Base-by-base conservation (phyloP, 2,329 filamentous ascomycete genomes). In the Arthrobotrys sinensis region DNA sequence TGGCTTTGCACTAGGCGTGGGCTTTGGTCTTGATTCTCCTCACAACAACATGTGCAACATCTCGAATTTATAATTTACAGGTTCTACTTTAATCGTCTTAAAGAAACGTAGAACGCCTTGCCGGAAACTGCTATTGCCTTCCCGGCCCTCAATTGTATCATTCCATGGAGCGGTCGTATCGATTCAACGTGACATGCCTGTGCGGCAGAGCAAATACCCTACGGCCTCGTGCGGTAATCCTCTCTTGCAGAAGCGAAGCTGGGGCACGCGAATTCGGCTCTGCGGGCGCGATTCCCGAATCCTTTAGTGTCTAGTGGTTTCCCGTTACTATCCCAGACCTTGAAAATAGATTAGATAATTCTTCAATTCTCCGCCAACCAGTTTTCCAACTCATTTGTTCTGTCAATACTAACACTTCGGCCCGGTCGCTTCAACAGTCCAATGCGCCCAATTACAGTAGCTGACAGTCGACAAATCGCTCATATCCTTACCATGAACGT, bases 241-340 rank as follows among this genome's bases (percentile, higher is more conserved):
- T 19, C 2, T 28, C 21, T 28, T 28, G 32, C 52, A 50, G 70
- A 67, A 73, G 63, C 62, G 63, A 68, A 53, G 43, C 52, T 38
- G n/a, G 32, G 16, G 52, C 43, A 60, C 40, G 52, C 65, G 60
- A 66, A 71, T 46, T 66, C 73, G 73, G 73, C 55, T 77, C 38
- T 53, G 52, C 73, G 73, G 73, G 19, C 62, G 12, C 66, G 21
- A 36, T 52, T 77, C 45, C 73, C 66, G 66, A 70, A 7, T n/a
- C n/a, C 28, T 66, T 24, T 46, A 16, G 19, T 45, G 19, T 6
- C 21, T 11, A 32, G 16, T 4, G 8, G 34, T 11, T 52, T 36
- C 50, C 5, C n/a, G 32, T 4, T 32, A 57, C 16, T 24, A 40
- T 48, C 45, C 45, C 11, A 14, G 45, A 48, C 45, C 45, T 48